Percentiles rank a stretch among this genome's conserved stretches.
Evolutionary conservation across 108 stramenopile genomes (phyloP).

Genomic region (Cylindrotheca closterium): DNA sequence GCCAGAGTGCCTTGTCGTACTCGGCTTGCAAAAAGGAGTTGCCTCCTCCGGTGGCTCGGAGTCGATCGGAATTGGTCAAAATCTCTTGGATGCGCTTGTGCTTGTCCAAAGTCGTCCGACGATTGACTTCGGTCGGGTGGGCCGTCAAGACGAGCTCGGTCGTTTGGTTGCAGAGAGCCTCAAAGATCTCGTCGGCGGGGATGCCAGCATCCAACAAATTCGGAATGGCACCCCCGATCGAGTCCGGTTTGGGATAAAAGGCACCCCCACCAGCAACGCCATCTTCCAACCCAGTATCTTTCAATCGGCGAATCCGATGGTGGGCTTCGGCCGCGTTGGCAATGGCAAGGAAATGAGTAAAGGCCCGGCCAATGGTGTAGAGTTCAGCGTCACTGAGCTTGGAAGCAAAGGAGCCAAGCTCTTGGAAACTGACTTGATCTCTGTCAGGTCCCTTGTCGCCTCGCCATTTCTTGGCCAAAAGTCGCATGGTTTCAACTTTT

Average conservation of each 20-base stretch:
- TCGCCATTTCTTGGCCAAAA: slow-evolving; percentile 59
- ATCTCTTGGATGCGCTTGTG: slow-evolving; percentile 69
- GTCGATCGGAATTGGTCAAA: slow-evolving; percentile 64
- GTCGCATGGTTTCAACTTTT: slow-evolving; percentile 69
- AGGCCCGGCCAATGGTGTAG: slow-evolving; percentile 62
- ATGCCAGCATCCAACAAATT: slow-evolving; percentile 45
- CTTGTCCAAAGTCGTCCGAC: slow-evolving; percentile 88
- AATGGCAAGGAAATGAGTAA: slow-evolving; percentile 81
- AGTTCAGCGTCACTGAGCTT: slow-evolving; percentile 59
- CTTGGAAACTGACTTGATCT: slow-evolving; percentile 30
- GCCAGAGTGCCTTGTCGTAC: slow-evolving; percentile 62
- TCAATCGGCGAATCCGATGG: slow-evolving; percentile 66
- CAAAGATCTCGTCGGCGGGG: slow-evolving; percentile 61
- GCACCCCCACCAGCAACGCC: slow-evolving; percentile 8
- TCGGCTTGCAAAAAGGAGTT: slow-evolving; percentile 46
- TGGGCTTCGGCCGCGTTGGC: slow-evolving; percentile 87
- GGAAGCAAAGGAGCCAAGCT: slow-evolving; percentile 47
- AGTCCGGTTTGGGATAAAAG: slow-evolving; percentile 31
- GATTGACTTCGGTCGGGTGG: slow-evolving; percentile 97
- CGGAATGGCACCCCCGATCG: slow-evolving; percentile 65
- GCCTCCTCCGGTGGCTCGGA: slow-evolving; percentile 33
- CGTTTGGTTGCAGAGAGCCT: slow-evolving; percentile 75
- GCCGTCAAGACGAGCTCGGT: slow-evolving; percentile 96
- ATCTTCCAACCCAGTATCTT: slow-evolving; percentile 16
- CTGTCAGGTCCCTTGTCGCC: slow-evolving; percentile 44